Conservation (phyloP, 495 filamentous ascomycete species). For the Talaromyces liani region DNA sequence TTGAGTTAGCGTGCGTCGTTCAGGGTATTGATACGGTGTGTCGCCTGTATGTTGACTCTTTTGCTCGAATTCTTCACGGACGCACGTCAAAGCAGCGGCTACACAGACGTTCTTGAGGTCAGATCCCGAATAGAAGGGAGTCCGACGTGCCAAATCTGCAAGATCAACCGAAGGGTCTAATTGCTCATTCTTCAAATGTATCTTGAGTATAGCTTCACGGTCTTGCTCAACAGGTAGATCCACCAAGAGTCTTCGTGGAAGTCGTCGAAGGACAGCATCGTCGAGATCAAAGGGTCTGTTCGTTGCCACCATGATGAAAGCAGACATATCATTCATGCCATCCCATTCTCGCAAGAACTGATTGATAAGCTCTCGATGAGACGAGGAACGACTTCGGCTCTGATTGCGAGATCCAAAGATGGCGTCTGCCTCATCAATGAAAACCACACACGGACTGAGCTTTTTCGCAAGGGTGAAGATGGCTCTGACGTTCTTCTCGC, state of each 20-base stretch:
- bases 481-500: constrained; percentile 92
- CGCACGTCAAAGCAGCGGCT: constrained; percentile 80
- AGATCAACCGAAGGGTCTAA: constrained; percentile 65
- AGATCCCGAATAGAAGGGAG: constrained; percentile 91
- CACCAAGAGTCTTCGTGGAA: constrained; percentile 78
- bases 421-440: constrained; percentile 95
- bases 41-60: constrained; percentile 44
- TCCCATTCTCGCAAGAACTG: constrained; percentile 99
- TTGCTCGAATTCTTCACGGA: constrained; percentile 71
- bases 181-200: constrained; percentile 74
- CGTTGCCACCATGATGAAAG: constrained; percentile 99
- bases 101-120: constrained; percentile 94
- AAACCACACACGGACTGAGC: constrained; percentile 86
- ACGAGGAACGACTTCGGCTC: constrained; percentile 45
- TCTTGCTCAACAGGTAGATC: constrained; percentile 79
- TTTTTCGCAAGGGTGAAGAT: constrained; percentile 90
- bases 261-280: constrained; percentile 76
- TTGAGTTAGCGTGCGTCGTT: constrained; percentile 55
- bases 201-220: constrained; percentile 68
- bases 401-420: constrained; percentile 70
- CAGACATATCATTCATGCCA: constrained; percentile 75
- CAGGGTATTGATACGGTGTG: constrained; percentile 52
- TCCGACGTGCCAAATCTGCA: constrained; percentile 60
- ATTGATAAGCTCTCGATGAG: constrained; percentile 88
- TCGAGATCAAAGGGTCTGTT: constrained; percentile 94